phyloP scores from a whole-genome alignment of 306 rosid species.

The Acmispon strigosus region DNA sequence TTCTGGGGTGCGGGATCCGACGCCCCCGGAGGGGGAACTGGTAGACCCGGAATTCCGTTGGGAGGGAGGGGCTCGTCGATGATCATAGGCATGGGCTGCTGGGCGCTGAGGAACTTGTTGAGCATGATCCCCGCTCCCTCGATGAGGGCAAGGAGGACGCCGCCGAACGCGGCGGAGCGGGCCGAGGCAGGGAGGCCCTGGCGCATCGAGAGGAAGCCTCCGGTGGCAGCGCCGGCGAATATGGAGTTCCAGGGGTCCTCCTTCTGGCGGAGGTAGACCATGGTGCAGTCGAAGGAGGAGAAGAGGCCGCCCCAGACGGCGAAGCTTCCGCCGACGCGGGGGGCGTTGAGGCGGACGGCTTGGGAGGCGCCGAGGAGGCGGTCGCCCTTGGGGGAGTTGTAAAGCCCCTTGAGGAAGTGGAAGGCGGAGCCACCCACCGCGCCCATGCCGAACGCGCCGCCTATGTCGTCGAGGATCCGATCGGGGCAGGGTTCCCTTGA shows the following conservation, averaged over 20 bases:
- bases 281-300: conserved; percentile 76
- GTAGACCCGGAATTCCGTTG: conserved; percentile 31
- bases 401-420: conserved; percentile 71
- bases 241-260: conserved; percentile 97
- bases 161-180: conserved; percentile 60
- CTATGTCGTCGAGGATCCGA: conserved; percentile 74
- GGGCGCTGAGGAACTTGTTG: conserved; percentile 52
- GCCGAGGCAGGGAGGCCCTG: conserved; percentile 59
- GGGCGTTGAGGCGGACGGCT: conserved; percentile 82
- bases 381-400: conserved; percentile 66
- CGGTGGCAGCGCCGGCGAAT: conserved; percentile 79
- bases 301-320: conserved; percentile 92
- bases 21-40: not conserved
- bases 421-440: conserved; percentile 85
- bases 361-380: conserved; percentile 66
- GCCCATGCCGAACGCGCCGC: conserved; percentile 98
- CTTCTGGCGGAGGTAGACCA: conserved; percentile 82
- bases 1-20: not conserved
- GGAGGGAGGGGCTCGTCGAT: conserved; percentile 49
- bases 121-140: conserved; percentile 93
- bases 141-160: conserved; percentile 61
- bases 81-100: conserved; percentile 53
- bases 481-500: conserved; percentile 87
- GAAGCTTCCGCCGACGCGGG: conserved; percentile 77
- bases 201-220: conserved; percentile 78